Conservation (phyloP, 2,329 filamentous ascomycete genomes). For the Phoma herbarum region DNA sequence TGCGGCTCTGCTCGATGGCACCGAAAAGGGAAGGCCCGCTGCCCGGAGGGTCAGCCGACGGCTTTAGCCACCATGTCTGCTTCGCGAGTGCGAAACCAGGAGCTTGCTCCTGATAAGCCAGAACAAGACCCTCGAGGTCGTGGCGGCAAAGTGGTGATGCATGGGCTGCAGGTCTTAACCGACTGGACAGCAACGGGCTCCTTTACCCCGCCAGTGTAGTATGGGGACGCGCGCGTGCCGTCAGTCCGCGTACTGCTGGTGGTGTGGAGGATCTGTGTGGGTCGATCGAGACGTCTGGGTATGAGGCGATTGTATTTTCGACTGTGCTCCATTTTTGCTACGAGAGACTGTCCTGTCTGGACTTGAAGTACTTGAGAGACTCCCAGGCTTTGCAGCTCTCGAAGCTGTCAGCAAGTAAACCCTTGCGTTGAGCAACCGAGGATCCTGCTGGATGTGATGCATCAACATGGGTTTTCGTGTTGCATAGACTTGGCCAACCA, state of each 20-base stretch:
- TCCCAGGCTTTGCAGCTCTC: constrained; percentile 21
- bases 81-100: constrained; percentile 25
- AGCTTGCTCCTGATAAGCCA: constrained; percentile 45
- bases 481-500: constrained; percentile 35
- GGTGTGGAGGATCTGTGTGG: background rate
- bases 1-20: constrained; percentile 46
- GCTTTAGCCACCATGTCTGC: constrained; percentile 25
- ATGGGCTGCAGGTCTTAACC: constrained; percentile 39
- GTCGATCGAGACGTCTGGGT: background rate
- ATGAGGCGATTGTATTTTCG: background rate
- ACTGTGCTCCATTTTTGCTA: background rate
- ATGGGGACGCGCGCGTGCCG: constrained; percentile 23
- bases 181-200: constrained; percentile 30
- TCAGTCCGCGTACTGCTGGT: constrained; percentile 11
- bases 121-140: constrained; percentile 27
- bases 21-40: constrained; percentile 19
- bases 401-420: constrained; percentile 26
- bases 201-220: constrained; percentile 42
- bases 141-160: constrained; percentile 37
- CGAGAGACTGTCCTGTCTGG: background rate
- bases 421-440: constrained; percentile 25
- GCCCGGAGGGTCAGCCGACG: constrained; percentile 40
- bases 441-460: constrained; percentile 28
- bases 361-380: constrained; percentile 1
- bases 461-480: constrained; percentile 25